These are phyloP conservation scores for Didymella exigua DNA, from an alignment of 2,329 filamentous ascomycete species.

Conservation along the genomic window DNA sequence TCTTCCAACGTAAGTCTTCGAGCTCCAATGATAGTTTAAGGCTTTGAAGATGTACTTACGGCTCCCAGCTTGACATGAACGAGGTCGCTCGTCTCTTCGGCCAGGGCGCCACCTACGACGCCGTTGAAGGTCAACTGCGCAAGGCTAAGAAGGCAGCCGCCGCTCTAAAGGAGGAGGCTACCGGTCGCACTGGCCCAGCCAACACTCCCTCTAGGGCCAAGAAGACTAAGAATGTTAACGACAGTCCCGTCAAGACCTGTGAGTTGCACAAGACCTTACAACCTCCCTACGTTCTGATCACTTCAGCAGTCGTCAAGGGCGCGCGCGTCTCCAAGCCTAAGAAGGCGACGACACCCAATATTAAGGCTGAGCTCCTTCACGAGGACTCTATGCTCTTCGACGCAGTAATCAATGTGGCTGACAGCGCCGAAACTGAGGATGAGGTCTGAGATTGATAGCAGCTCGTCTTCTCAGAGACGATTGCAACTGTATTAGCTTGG, in stretches of 20 bases:
- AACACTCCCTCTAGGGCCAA: neutral
- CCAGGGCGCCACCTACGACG: conserved; percentile 54
- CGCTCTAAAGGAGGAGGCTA: conserved; percentile 32
- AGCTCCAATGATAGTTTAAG: too few relatives aligned
- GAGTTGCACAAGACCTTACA: neutral
- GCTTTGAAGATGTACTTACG: neutral
- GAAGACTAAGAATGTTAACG: conserved; percentile 4
- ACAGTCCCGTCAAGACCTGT: conserved; percentile 13
- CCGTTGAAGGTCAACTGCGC: conserved; percentile 55
- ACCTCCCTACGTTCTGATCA: neutral
- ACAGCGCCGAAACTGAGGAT: neutral
- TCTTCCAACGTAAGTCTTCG: neutral
- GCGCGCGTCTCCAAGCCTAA: conserved; percentile 1
- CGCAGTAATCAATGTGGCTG: neutral
- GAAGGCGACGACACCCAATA: neutral
- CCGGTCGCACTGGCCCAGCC: neutral
- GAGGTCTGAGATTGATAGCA: neutral
- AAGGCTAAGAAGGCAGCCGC: conserved; percentile 52
- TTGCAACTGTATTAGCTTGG: neutral
- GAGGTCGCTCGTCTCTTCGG: conserved; percentile 54
- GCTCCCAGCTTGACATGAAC: conserved; percentile 52
- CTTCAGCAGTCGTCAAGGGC: neutral
- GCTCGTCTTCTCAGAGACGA: too few relatives aligned
- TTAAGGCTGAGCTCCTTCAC: neutral
- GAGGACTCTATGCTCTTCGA: neutral